Percentiles rank a stretch among this genome's conserved stretches.
These are phyloP conservation scores for Xylariales sp. DNA, from an alignment of 2,329 filamentous ascomycete species.

Conservation along the genomic window DNA sequence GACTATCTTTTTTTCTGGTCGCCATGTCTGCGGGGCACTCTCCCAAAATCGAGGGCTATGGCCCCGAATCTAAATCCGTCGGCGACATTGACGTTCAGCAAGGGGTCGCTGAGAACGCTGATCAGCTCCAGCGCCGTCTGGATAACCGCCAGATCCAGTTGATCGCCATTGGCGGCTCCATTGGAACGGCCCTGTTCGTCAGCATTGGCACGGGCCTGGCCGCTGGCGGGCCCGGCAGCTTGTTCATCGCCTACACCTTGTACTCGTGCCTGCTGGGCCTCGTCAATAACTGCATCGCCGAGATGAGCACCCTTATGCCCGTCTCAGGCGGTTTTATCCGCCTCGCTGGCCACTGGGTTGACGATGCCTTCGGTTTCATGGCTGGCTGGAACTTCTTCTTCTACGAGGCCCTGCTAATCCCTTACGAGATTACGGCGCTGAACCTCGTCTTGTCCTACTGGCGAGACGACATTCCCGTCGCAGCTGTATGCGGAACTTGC, in stretches of 20 bases:
- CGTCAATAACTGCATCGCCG: constrained; percentile 59
- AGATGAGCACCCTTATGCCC: constrained; percentile 58
- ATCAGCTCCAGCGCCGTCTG: constrained; percentile 34
- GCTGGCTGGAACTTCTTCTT: constrained; percentile 33
- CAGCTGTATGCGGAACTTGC: constrained; percentile 36
- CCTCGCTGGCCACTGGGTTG: constrained; percentile 57
- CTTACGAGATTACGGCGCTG: constrained; percentile 29
- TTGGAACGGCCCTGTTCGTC: constrained; percentile 56
- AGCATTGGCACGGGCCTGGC: constrained; percentile 54
- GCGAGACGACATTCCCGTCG: constrained; percentile 34
- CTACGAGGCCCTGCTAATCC: constrained; percentile 28
- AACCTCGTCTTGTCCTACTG: constrained; percentile 36
- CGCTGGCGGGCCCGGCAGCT: constrained; percentile 43
- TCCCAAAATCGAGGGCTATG: no score
- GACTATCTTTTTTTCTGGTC: background rate
- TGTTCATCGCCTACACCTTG: constrained; percentile 55
- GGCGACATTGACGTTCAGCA: background rate
- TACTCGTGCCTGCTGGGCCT: constrained; percentile 51
- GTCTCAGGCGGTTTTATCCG: constrained; percentile 58
- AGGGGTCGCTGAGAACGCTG: constrained; percentile 11
- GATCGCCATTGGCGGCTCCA: constrained; percentile 54
- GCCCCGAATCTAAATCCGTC: no score
- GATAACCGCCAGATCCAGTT: constrained; percentile 50
- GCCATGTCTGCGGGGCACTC: background rate
- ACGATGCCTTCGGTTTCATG: constrained; percentile 56